A percentile compares a stretch with the other conserved stretches of the same genome.
Evolutionary conservation across 192 early-diverging fungal genomes (phyloP).

Genomic region (Coemansia sp.): DNA sequence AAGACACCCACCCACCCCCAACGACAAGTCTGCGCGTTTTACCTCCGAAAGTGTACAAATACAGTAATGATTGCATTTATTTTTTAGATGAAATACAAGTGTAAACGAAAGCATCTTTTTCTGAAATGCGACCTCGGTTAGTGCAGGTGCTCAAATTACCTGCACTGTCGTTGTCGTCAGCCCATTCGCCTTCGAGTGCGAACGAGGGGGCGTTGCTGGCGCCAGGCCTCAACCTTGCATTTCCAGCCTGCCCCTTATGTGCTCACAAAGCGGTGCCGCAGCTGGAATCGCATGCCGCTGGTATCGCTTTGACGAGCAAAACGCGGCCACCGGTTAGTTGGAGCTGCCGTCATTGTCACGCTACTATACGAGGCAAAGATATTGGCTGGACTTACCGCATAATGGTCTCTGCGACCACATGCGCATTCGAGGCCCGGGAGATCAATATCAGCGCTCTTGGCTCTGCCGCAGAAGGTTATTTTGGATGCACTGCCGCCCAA

Average conservation of each 20-base stretch:
- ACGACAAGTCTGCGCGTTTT: not conserved
- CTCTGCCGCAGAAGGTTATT: conserved; percentile 16
- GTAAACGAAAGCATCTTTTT: conserved; percentile 1
- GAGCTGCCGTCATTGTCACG: conserved; percentile 18
- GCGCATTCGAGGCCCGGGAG: not conserved
- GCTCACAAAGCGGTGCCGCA: conserved; percentile 6
- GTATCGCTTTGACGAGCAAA: not conserved
- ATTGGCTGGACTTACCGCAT: conserved; percentile 35
- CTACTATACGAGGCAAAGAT: not conserved
- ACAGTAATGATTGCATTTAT: conserved; percentile 1
- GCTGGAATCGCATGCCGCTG: not conserved
- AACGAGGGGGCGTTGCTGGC: not conserved
- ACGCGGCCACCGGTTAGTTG: conserved; percentile 2
- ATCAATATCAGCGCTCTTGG: conserved; percentile 13
- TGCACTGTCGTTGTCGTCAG: not conserved
- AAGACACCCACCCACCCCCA: not conserved
- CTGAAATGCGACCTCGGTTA: conserved; percentile 2
- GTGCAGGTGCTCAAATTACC: conserved; percentile 15
- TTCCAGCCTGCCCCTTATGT: conserved; percentile 25
- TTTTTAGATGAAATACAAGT: not conserved
- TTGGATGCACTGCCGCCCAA: conserved; percentile 32
- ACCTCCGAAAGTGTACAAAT: not conserved
- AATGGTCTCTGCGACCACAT: conserved; percentile 1
- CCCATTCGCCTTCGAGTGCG: not conserved
- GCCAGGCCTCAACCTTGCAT: conserved; percentile 21